phyloP scores from a whole-genome alignment of 2,329 filamentous ascomycete species.

The Pseudogymnoascus sp. region DNA sequence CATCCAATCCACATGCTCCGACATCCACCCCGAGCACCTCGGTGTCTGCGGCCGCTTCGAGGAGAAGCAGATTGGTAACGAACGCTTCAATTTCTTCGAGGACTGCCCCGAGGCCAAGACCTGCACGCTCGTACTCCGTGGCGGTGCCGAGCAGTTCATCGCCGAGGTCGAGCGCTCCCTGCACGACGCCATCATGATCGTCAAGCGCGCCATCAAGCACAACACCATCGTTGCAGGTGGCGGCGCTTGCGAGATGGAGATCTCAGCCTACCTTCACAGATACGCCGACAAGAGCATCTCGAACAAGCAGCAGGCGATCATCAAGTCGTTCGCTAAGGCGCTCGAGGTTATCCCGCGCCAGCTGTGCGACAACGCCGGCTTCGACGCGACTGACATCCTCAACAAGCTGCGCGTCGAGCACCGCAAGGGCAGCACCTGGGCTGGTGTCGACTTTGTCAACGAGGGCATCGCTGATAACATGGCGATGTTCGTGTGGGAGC shows the following conservation, averaged over 20 bases:
- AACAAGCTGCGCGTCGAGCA: constrained; percentile 96
- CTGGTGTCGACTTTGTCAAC: constrained; percentile 87
- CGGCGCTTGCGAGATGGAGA: constrained; percentile 92
- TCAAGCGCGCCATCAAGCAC: constrained; percentile 96
- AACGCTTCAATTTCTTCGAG: constrained; percentile 98
- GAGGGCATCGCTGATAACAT: constrained; percentile 94
- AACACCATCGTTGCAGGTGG: constrained; percentile 90
- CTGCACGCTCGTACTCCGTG: constrained; percentile 89
- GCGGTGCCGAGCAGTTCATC: constrained; percentile 97
- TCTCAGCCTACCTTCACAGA: constrained; percentile 85
- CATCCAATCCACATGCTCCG: constrained; percentile 90
- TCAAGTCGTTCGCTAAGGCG: constrained; percentile 96
- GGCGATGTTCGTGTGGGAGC: constrained; percentile 95
- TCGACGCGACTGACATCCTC: constrained; percentile 95
- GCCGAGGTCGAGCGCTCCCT: constrained; percentile 95
- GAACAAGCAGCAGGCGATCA: constrained; percentile 93
- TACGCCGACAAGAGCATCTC: constrained; percentile 89
- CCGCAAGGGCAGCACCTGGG: constrained; percentile 85
- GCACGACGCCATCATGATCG: constrained; percentile 99
- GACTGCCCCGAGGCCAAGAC: constrained; percentile 93
- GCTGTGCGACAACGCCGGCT: constrained; percentile 96
- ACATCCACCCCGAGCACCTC: constrained; percentile 81
- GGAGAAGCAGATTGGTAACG: constrained; percentile 92
- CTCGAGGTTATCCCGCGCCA: constrained; percentile 94
- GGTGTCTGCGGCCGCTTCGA: constrained; percentile 87